A percentile compares a stretch with the other conserved stretches of the same genome.
phyloP scores from a whole-genome alignment of 495 filamentous ascomycete genomes.

The Hypoxylon cercidicola region DNA sequence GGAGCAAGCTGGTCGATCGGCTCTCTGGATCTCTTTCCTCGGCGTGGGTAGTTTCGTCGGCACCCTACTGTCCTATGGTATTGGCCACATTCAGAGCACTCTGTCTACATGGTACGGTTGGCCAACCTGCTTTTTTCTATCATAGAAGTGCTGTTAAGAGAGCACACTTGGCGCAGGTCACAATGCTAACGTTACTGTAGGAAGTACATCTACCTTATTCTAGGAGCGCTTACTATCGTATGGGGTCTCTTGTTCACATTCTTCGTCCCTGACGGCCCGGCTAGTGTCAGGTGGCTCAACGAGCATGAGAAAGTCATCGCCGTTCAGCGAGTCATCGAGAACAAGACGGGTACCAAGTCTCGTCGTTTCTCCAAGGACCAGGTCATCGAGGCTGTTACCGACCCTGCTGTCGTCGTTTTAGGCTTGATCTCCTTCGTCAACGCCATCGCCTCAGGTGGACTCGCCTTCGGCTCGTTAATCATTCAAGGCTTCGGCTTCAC shows the following conservation, averaged over 20 bases:
- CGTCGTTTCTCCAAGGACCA: conserved; percentile 43
- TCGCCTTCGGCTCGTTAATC: conserved; percentile 62
- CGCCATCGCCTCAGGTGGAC: conserved; percentile 39
- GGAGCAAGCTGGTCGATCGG: conserved; percentile 45
- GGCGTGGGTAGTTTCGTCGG: conserved; percentile 49
- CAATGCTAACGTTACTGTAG: conserved; percentile 13
- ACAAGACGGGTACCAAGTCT: conserved; percentile 48
- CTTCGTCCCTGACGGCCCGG: conserved; percentile 64
- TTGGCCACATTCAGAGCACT: conserved; percentile 35
- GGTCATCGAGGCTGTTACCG: conserved; percentile 43
- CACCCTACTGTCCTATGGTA: conserved; percentile 37
- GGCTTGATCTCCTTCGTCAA: conserved; percentile 46
- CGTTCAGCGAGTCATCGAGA: conserved; percentile 41
- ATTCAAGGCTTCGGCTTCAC: conserved; percentile 69
- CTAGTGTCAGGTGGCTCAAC: conserved; percentile 47
- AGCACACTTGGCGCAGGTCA: background rate
- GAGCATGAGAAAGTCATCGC: conserved; percentile 45
- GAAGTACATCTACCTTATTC: conserved; percentile 55
- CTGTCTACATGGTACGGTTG: conserved; percentile 47
- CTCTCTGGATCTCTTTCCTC: conserved; percentile 56
- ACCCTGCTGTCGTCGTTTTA: conserved; percentile 42
- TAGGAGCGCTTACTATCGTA: conserved; percentile 56
- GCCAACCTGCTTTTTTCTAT: background rate
- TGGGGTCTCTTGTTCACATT: conserved; percentile 65
- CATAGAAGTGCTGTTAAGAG: background rate